These are phyloP conservation scores for Chlamydomonas eustigma DNA, from an alignment of 139 green algal genomes.

Conservation along the genomic window DNA sequence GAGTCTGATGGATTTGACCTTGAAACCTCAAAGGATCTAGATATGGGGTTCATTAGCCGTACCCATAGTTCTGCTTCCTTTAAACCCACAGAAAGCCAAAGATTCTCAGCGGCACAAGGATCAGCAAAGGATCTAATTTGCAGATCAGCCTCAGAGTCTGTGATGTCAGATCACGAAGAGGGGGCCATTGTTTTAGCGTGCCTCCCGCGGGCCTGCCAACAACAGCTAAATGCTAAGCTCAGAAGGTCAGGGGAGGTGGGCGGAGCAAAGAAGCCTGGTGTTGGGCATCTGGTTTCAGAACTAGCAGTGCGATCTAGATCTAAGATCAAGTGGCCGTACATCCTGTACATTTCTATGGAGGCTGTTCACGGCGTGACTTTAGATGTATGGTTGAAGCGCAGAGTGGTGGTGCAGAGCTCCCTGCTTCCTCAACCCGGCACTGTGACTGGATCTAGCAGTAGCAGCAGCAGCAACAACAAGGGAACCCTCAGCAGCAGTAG, in stretches of 20 bases:
- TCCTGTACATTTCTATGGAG: conserved; percentile 45
- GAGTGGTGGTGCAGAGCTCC: too few relatives aligned
- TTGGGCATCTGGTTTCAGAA: neutral
- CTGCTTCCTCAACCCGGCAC: neutral
- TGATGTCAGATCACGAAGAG: neutral
- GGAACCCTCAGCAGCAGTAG: neutral
- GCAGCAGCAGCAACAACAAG: neutral
- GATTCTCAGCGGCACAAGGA: too few relatives aligned
- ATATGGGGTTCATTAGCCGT: too few relatives aligned
- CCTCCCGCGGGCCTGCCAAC: neutral
- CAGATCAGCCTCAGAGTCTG: neutral
- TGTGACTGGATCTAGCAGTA: neutral
- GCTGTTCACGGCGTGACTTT: conserved; percentile 29
- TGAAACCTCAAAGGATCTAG: too few relatives aligned
- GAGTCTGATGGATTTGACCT: too few relatives aligned
- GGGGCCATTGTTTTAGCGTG: neutral
- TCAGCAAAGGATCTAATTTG: too few relatives aligned
- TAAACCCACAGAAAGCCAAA: too few relatives aligned
- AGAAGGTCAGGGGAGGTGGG: neutral
- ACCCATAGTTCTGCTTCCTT: too few relatives aligned
- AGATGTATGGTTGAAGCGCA: conserved; percentile 24
- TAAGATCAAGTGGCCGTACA: conserved; percentile 27
- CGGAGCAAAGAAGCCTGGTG: neutral
- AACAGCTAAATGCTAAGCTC: neutral
- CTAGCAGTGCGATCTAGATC: neutral